Evolutionary conservation across 108 stramenopile species (phyloP).

Genomic region (Cyclotella kingstonii): DNA sequence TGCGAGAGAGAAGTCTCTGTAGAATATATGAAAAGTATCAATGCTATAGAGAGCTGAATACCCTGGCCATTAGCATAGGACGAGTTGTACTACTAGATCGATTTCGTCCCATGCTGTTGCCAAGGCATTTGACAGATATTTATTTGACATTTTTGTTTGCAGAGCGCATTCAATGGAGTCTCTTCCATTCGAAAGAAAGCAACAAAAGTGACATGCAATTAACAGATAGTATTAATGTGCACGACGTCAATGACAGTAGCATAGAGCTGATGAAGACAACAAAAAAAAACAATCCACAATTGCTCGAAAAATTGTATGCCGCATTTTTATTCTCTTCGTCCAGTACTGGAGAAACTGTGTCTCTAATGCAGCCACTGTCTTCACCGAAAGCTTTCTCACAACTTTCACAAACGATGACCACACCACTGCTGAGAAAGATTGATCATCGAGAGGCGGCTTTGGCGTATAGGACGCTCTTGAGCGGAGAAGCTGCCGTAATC

Average conservation of each 20-base stretch:
- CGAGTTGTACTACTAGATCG: constrained; percentile 76
- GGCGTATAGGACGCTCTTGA: constrained; percentile 31
- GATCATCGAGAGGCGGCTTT: constrained; percentile 45
- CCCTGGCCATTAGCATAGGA: constrained; percentile 18
- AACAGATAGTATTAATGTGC: too few species aligned
- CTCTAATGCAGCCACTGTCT: too few species aligned
- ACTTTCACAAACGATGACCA: too few species aligned
- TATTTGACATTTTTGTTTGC: constrained; percentile 62
- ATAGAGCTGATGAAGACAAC: too few species aligned
- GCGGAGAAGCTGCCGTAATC: constrained; percentile 36
- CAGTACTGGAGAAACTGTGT: too few species aligned
- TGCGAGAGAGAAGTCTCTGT: neutral
- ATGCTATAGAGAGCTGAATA: constrained; percentile 31
- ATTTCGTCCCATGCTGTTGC: constrained; percentile 85
- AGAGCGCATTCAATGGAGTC: constrained; percentile 38
- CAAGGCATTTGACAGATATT: constrained; percentile 77
- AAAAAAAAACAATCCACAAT: too few species aligned
- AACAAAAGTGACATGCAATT: neutral
- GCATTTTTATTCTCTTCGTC: too few species aligned
- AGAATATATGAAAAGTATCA: constrained; percentile 17
- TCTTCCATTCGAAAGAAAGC: constrained; percentile 11
- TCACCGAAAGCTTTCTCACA: too few species aligned
- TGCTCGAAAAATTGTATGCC: too few species aligned
- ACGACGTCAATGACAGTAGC: too few species aligned
- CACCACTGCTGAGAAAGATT: neutral